Percentiles rank a stretch among this genome's conserved stretches.
Evolutionary conservation across 2,329 filamentous ascomycete species (phyloP).

Genomic region (Celoporthe dispersa): DNA sequence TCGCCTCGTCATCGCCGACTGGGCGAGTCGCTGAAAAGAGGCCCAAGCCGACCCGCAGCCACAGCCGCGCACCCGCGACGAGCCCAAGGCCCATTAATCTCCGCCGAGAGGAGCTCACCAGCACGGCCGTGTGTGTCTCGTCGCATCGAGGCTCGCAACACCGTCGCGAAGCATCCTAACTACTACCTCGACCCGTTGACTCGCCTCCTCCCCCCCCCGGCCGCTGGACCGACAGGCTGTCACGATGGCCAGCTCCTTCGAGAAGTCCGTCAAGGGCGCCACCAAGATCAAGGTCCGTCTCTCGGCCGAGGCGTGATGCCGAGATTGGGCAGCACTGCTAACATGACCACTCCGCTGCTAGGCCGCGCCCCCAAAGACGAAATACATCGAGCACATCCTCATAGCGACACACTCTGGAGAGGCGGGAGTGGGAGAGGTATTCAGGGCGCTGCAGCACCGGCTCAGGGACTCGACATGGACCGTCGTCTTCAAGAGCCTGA

Average conservation of each 20-base stretch:
- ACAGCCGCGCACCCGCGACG: background rate
- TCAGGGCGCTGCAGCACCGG: slow-evolving; percentile 85
- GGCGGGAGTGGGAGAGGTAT: slow-evolving; percentile 92
- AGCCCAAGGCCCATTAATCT: slow-evolving; percentile 10
- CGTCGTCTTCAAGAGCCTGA: slow-evolving; percentile 97
- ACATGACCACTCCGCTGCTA: slow-evolving; percentile 42
- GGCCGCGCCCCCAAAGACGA: slow-evolving; percentile 96
- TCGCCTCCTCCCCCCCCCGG: background rate
- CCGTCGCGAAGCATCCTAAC: background rate
- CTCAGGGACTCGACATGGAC: slow-evolving; percentile 98
- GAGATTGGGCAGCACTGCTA: slow-evolving; percentile 29
- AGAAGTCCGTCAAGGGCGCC: slow-evolving; percentile 98
- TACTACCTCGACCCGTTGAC: background rate
- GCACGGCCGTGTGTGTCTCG: background rate
- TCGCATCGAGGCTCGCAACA: slow-evolving; percentile 7
- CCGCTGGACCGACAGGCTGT: background rate
- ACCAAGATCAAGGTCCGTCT: slow-evolving; percentile 88
- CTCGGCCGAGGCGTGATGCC: slow-evolving; percentile 4
- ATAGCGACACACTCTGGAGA: slow-evolving; percentile 94
- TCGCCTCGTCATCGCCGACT: slow-evolving; percentile 3
- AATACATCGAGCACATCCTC: slow-evolving; percentile 98
- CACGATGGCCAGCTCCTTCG: slow-evolving; percentile 83
- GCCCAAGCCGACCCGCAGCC: background rate
- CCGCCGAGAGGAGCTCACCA: background rate
- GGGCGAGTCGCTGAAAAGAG: slow-evolving; percentile 3